Percentiles rank a stretch among this genome's conserved stretches.
phyloP scores from a whole-genome alignment of 2,329 filamentous ascomycete species.

The Cladophialophora psammophila region DNA sequence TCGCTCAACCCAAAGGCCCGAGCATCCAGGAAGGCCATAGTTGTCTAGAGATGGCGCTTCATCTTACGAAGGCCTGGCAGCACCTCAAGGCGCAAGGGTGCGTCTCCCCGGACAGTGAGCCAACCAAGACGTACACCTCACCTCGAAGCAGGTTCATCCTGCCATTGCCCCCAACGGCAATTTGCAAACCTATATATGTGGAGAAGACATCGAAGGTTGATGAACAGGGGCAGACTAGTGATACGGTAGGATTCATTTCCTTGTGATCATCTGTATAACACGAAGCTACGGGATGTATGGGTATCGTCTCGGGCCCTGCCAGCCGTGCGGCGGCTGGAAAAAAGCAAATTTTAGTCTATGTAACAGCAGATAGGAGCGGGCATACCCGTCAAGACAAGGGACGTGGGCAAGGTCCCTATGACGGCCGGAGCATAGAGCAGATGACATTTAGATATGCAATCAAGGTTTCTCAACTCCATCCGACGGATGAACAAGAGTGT shows the following conservation, averaged over 20 bases:
- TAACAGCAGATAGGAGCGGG: conserved; percentile 9
- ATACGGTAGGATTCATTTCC: not conserved
- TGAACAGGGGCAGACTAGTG: not conserved
- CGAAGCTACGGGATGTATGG: not conserved
- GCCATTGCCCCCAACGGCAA: not conserved
- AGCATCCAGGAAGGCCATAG: conserved; percentile 31
- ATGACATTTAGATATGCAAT: conserved; percentile 21
- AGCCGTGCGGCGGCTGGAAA: not conserved
- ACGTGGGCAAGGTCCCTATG: conserved; percentile 11
- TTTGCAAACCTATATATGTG: not conserved
- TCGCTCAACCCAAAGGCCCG: conserved; percentile 40
- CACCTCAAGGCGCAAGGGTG: not conserved
- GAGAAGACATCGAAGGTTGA: not conserved
- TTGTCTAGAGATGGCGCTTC: conserved; percentile 6
- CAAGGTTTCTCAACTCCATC: conserved; percentile 20
- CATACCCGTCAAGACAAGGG: not conserved
- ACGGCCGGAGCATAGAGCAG: conserved; percentile 20
- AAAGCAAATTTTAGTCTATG: not conserved
- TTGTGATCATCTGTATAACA: not conserved
- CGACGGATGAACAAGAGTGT: not conserved
- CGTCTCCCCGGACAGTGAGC: not conserved
- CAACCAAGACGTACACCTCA: not conserved
- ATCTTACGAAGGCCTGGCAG: not conserved
- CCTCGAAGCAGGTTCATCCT: not conserved
- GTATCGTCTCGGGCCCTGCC: conserved; percentile 5